Evolutionary conservation across 2,329 filamentous ascomycete genomes (phyloP), one percentile per base, ranked within the genome.

Genomic region (Dothistroma pini): DNA sequence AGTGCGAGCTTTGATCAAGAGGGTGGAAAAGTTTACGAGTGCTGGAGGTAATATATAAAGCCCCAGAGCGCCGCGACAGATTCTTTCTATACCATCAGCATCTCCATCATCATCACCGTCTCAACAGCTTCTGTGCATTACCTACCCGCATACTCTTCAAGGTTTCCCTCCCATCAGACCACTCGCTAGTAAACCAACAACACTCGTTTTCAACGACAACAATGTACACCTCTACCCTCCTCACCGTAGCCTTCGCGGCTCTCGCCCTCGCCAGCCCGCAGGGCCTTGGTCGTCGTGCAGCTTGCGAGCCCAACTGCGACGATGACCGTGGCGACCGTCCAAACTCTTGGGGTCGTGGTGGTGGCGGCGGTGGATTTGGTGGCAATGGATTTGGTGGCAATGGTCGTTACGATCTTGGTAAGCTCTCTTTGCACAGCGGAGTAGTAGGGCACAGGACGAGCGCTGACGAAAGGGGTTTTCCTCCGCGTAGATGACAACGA

Each of bases 211-310:
- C 19, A 6, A 29, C 25, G 6, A 29, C 29, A 44, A 57, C 31
- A 14, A 57, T 57, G 55, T 47, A 35, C 11, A 57, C 29, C 55
- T 21, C 29, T 8, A 12, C 55, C 11, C 44, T 57, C 25, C 55
- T 57, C 14, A 57, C 47, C 16, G 47, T 41, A 16, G 31, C 41
- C 31, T 49, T 57, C 55, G 55, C 44, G 8, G 34, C 35, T n/a
- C 44, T 57, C 4, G 55, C 41, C 14, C n/a, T 49, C 16, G 55
- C 55, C 5, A 29, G 31, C 25, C 31, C 38, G 31, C 55, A 47
- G 16, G 54, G 38, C 32, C 8, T 29, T 25, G 29, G 6, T 3
- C 25, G 25, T 6, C 25, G 25, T 6, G 25, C 2, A 29, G 25
- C 25, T 3, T 29, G 25, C 25, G 25, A 29, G 25, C 25, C 25